Evolutionary conservation across 1,139 yeast genomes (phyloP), one percentile per base, ranked within the genome.

Genomic region (Kodamaea plutei): DNA sequence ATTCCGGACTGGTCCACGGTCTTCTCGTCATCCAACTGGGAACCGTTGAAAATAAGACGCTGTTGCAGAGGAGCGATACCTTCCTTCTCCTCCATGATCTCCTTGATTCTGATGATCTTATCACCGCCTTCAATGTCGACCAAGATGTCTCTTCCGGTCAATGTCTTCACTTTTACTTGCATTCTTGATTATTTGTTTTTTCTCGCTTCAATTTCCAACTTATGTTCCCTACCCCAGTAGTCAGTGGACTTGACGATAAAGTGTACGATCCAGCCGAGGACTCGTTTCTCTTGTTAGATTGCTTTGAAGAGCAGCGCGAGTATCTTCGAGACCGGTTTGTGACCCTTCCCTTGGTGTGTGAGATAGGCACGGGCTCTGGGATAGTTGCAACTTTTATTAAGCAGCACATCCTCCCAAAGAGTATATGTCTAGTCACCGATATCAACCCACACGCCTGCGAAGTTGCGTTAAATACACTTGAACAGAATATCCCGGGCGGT

Each of bases 21-120:
- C 47, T 73, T 69, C 18, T 81, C 84, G 50, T 85, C 95, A 43
- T 79, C 80, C 79, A 91, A 76, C 61, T 89, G 96, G 48, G 88
- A 84, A 13, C 98, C 98, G 38, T 84, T 81, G 61, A 77, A 88
- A 50, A 91, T 83, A 44, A 91, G 74, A 46, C 96, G 73, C 57
- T 91, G 98, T 59, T 91, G 98, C 19, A 87, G 79, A 13, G 98
- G 97, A 4, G 97, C 96, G 37, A 91, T 91, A 4, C 98, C 98
- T 56, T 91, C 98, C 52, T 88, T 85, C 52, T 91, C 96, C 58
- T 91, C 97, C 67, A 91, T 79, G 58, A 84, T 76, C 56, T 91
- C 97, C 61, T 91, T 91, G 61, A 91, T 79, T 32, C 85, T 76
- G 44, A 80, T 76, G 39, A 89, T 81, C 52, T 72, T 77, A 51